Conservation (phyloP, 345 rosid species). For the Barbarea vulgaris region DNA sequence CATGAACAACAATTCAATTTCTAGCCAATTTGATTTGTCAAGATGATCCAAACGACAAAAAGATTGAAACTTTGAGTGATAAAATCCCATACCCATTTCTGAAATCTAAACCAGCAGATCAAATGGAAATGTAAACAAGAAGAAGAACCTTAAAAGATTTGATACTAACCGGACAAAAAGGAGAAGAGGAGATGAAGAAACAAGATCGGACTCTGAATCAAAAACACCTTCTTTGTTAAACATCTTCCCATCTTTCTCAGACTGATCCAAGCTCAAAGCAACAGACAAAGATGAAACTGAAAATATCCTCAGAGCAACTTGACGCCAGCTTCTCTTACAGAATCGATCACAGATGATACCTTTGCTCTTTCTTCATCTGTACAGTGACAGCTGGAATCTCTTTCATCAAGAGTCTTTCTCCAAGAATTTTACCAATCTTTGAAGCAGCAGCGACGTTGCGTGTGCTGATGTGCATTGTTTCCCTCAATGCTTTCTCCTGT, state of each 20-base stretch:
- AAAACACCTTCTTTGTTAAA: slow-evolving; percentile 26
- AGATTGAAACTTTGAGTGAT: slow-evolving; percentile 1
- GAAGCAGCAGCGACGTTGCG: slow-evolving; percentile 88
- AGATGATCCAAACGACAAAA: background rate
- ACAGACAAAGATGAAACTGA: slow-evolving; percentile 4
- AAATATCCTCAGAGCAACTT: slow-evolving; percentile 52
- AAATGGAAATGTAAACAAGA: slow-evolving; percentile 4
- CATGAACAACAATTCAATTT: slow-evolving; percentile 18
- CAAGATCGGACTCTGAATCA: slow-evolving; percentile 39
- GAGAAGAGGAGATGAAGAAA: slow-evolving; percentile 42
- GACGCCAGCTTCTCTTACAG: slow-evolving; percentile 67
- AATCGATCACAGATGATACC: slow-evolving; percentile 80
- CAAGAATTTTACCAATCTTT: slow-evolving; percentile 77
- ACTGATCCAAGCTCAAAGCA: slow-evolving; percentile 22
- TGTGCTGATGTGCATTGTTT: slow-evolving; percentile 57
- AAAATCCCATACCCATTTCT: slow-evolving; percentile 1
- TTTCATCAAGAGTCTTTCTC: slow-evolving; percentile 67
- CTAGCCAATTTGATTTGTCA: background rate
- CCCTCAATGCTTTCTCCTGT: slow-evolving; percentile 74
- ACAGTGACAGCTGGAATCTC: slow-evolving; percentile 73
- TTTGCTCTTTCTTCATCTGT: slow-evolving; percentile 69
- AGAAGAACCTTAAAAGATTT: slow-evolving; percentile 19
- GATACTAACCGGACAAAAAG: slow-evolving; percentile 35
- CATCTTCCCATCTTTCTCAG: slow-evolving; percentile 34
- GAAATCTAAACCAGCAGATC: too few relatives aligned